phyloP scores from a whole-genome alignment of 1,284 basidiomycete genomes.

The Tylopilus orsonianus region DNA sequence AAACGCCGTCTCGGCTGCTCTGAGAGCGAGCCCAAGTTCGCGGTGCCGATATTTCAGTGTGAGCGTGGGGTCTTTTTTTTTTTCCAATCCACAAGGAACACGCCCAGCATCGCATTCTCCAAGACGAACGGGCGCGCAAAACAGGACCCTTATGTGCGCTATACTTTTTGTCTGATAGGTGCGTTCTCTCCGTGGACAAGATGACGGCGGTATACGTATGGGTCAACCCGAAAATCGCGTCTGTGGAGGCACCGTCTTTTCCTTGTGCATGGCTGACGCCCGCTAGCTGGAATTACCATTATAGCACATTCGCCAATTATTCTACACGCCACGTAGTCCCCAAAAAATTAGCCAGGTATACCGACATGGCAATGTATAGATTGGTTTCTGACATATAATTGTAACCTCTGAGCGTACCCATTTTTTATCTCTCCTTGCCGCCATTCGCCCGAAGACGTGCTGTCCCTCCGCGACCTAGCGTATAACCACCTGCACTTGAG shows the following conservation, averaged over 20 bases:
- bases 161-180: constrained; percentile 19
- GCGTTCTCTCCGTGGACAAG: constrained; percentile 17
- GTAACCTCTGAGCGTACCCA: constrained; percentile 4
- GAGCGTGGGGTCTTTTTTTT: too few species aligned
- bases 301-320: constrained; percentile 4
- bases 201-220: constrained; percentile 15
- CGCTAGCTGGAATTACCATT: constrained; percentile 2
- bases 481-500: constrained; percentile 6
- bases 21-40: too few species aligned
- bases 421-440: constrained; percentile 10
- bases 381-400: neutral
- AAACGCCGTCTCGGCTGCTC: too few species aligned
- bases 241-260: neutral
- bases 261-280: constrained; percentile 10
- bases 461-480: constrained; percentile 3
- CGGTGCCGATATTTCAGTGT: too few species aligned
- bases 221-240: constrained; percentile 1
- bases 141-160: neutral
- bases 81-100: too few species aligned
- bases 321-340: constrained; percentile 15
- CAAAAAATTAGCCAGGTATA: constrained; percentile 3
- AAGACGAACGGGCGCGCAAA: neutral
- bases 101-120: neutral
- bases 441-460: neutral
- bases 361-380: neutral